A percentile compares a stretch with the other conserved stretches of the same genome.
Evolutionary conservation across 495 filamentous ascomycete species (phyloP).

Genomic region (Terfezia boudieri): DNA sequence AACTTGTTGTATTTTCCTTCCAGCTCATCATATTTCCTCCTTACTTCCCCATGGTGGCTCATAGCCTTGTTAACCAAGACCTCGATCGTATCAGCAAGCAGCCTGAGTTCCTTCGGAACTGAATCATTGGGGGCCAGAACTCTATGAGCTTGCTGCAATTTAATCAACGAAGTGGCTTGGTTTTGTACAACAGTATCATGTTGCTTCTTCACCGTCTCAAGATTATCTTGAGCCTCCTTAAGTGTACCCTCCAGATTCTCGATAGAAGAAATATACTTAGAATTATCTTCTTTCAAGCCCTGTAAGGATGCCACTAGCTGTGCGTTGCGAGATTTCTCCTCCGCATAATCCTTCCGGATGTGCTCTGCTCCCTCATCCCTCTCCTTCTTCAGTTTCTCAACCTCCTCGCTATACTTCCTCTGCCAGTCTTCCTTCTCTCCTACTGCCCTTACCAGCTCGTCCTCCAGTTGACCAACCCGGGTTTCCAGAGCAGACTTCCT

Average conservation of each 20-base stretch:
- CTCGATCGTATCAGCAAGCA: conserved; percentile 9
- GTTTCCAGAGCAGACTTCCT: conserved; percentile 39
- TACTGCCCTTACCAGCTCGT: conserved; percentile 39
- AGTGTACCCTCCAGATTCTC: conserved; percentile 17
- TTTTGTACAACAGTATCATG: conserved; percentile 24
- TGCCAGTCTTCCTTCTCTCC: conserved; percentile 21
- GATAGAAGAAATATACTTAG: conserved; percentile 21
- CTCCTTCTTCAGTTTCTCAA: conserved; percentile 33
- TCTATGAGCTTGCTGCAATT: conserved; percentile 12
- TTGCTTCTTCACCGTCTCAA: conserved; percentile 26
- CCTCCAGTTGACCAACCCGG: conserved; percentile 41
- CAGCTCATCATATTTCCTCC: conserved; percentile 26
- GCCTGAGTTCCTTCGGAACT: conserved; percentile 4
- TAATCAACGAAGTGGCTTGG: conserved; percentile 21
- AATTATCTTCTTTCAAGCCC: conserved; percentile 6
- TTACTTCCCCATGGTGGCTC: conserved; percentile 8
- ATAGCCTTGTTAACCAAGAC: conserved; percentile 6
- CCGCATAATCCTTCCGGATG: conserved; percentile 30
- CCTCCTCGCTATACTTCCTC: conserved; percentile 33
- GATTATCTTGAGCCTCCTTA: conserved; percentile 22
- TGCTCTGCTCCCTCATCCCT: conserved; percentile 31
- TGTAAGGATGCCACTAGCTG: conserved; percentile 21
- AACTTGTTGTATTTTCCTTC: conserved; percentile 37
- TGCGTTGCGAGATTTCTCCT: conserved; percentile 26
- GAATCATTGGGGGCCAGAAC: conserved; percentile 4